Percentiles rank a stretch among this genome's conserved stretches.
phyloP scores from a whole-genome alignment of 768 basidiomycete species.

The Naematelia aurantialba region DNA sequence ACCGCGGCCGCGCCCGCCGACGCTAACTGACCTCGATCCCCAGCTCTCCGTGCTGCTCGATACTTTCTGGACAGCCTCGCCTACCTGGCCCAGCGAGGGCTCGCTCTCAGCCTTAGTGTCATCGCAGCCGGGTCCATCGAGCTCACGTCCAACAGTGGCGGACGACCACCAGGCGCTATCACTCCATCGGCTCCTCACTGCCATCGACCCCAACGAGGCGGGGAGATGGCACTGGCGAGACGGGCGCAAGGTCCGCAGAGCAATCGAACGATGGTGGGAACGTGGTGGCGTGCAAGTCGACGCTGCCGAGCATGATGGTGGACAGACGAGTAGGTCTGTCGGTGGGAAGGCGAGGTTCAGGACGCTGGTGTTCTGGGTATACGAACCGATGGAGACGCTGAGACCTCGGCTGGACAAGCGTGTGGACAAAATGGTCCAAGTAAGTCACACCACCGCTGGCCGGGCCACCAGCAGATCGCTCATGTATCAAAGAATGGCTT shows the following conservation, averaged over 20 bases:
- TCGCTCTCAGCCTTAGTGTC: neutral
- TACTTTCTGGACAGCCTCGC: constrained; percentile 36
- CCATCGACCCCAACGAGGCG: constrained; percentile 70
- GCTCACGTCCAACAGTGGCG: constrained; percentile 15
- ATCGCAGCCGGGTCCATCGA: constrained; percentile 13
- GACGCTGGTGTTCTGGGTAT: constrained; percentile 87
- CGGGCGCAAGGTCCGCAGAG: constrained; percentile 80
- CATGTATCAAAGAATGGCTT: constrained; percentile 58
- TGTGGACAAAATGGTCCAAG: constrained; percentile 86
- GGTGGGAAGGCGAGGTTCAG: constrained; percentile 60
- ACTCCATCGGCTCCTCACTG: constrained; percentile 64
- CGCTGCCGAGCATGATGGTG: constrained; percentile 13
- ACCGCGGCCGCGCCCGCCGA: constrained; percentile 23
- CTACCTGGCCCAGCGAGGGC: constrained; percentile 19
- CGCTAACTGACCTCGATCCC: constrained; percentile 13
- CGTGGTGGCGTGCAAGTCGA: constrained; percentile 55
- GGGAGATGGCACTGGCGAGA: constrained; percentile 95
- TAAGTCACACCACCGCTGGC: constrained; percentile 45
- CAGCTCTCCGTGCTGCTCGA: constrained; percentile 20
- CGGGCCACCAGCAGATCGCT: neutral
- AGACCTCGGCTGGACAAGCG: constrained; percentile 68
- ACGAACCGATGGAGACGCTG: constrained; percentile 64
- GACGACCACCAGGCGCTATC: constrained; percentile 47
- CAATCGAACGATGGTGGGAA: constrained; percentile 71
- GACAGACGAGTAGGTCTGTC: constrained; percentile 12